Evolutionary conservation across 495 filamentous ascomycete species (phyloP).

Genomic region (Penicillium diatomitis): DNA sequence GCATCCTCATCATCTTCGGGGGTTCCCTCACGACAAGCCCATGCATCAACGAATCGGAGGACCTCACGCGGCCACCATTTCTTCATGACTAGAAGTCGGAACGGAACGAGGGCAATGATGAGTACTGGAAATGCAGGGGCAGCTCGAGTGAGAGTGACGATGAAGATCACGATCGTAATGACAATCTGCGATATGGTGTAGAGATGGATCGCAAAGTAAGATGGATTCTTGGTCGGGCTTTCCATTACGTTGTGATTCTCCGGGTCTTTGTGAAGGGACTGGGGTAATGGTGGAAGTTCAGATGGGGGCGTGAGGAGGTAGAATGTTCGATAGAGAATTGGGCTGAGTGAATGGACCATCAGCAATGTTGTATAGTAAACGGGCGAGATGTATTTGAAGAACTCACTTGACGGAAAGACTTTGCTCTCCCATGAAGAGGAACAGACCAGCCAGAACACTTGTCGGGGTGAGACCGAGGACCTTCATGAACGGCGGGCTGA

Average conservation of each 20-base stretch:
- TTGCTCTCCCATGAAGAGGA: constrained; percentile 69
- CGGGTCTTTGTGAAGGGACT: constrained; percentile 19
- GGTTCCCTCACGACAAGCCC: constrained; percentile 61
- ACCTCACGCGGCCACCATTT: constrained; percentile 52
- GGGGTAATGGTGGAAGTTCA: constrained; percentile 52
- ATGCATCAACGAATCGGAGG: constrained; percentile 55
- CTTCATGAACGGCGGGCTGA: constrained; percentile 59
- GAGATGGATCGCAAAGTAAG: constrained; percentile 50
- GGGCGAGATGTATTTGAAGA: not conserved
- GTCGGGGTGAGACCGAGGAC: constrained; percentile 61
- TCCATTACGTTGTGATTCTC: not conserved
- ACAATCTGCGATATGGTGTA: constrained; percentile 57
- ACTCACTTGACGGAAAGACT: constrained; percentile 54
- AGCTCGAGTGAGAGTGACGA: constrained; percentile 53
- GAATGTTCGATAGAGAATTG: constrained; percentile 55
- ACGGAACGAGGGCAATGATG: constrained; percentile 57
- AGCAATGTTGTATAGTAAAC: not conserved
- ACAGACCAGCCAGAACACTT: constrained; percentile 58
- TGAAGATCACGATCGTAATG: constrained; percentile 53
- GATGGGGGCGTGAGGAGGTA: constrained; percentile 55
- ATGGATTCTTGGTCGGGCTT: constrained; percentile 10
- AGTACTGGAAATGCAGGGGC: constrained; percentile 60
- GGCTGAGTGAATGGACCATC: constrained; percentile 19
- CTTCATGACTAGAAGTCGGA: constrained; percentile 55
- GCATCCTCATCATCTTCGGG: constrained; percentile 52